Percentiles rank a stretch among this genome's conserved stretches.
phyloP scores from a whole-genome alignment of 2,329 filamentous ascomycete species.

The Cryphonectria japonica region DNA sequence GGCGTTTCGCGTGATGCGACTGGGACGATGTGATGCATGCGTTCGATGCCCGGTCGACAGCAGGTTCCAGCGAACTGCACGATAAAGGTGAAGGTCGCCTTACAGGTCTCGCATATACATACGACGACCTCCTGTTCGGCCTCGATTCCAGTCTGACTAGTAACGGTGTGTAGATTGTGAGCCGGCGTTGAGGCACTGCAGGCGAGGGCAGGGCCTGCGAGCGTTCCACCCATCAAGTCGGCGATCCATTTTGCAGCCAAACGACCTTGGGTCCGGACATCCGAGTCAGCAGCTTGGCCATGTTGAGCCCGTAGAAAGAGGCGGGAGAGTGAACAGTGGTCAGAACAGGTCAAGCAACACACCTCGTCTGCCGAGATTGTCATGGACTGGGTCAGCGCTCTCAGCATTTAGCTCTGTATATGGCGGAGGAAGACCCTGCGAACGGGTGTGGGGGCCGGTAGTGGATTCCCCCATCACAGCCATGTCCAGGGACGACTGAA shows the following conservation, averaged over 20 bases:
- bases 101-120: slow-evolving; percentile 28
- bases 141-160: slow-evolving; percentile 14
- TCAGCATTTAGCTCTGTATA: slow-evolving; percentile 19
- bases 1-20: neutral
- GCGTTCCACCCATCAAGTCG: slow-evolving; percentile 21
- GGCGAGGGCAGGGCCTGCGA: neutral
- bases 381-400: slow-evolving; percentile 13
- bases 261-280: slow-evolving; percentile 8
- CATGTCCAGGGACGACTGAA: slow-evolving; percentile 2
- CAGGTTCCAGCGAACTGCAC: slow-evolving; percentile 7
- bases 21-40: slow-evolving; percentile 26
- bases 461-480: slow-evolving; percentile 18
- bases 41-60: slow-evolving; percentile 24
- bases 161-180: slow-evolving; percentile 21
- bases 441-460: slow-evolving; percentile 23
- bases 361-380: slow-evolving; percentile 20
- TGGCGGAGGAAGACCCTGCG: slow-evolving; percentile 24
- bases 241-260: slow-evolving; percentile 28
- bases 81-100: slow-evolving; percentile 22
- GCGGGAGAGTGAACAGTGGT: neutral
- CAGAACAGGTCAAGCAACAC: neutral
- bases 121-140: slow-evolving; percentile 11
- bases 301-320: neutral
- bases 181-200: slow-evolving; percentile 1
- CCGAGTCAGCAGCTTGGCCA: neutral